Evolutionary conservation across 306 rosid species (phyloP), one percentile per base, ranked within the genome.

Genomic region (cucumber (Cucumis sativus)): DNA sequence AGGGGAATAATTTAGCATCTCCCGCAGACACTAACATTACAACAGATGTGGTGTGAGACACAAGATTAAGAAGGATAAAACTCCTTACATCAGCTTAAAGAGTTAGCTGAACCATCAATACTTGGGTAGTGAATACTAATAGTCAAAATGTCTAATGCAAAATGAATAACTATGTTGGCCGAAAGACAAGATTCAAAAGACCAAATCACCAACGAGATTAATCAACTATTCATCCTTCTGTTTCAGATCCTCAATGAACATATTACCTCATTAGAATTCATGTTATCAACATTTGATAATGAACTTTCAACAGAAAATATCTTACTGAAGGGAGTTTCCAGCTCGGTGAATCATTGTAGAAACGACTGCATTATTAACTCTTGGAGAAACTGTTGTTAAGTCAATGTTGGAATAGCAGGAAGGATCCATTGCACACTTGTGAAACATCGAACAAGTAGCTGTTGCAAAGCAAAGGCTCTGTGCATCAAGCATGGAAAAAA

Each of bases 301-400:
- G 64, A 49, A 20, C 41, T 47, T 47, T 55, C 21, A 12, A 16
- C 45, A 23, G 25, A 66, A 76, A 73, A 23, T 30, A 33, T 47
- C 91, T 78, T 85, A 92, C 99, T 81, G 90, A 40, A 95, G 92
- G 66, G 91, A 79, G 83, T 86, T 89, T 77, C 97, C 99, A n/a
- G 99, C 97, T 23, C 97, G 91, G 69, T 89, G 97, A 81, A 95
- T 90, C 97, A 90, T 92, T 1, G 97, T 92, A 76, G 99, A 91
- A 63, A 95, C 97, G 2, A 95, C 97, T 5, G 97, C 93, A 89
- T 95, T 92, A 84, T 95, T 95, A 80, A 95, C 99, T 82, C 92
- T 95, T 0, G 99, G 97, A 78, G 87, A 89, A 77, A 80, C 87
- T 18, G 97, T 88, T 11, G 87, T 87, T 87, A 95, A 89, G 84